Evolutionary conservation across 2,329 filamentous ascomycete genomes (phyloP).

Genomic region (Colletotrichum sojae): DNA sequence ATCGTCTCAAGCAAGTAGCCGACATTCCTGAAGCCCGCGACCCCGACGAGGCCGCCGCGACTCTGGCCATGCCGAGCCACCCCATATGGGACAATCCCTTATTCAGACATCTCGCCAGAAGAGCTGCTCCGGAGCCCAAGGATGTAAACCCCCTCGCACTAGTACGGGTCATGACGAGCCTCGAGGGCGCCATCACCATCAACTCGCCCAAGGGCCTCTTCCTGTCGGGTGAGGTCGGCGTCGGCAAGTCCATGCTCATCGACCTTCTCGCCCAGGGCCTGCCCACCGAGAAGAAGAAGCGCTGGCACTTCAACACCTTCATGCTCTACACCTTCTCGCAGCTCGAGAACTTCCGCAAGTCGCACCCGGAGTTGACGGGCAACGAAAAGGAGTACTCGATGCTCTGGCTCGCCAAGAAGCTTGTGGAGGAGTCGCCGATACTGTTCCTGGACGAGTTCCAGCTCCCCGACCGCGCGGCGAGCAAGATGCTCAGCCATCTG

Average conservation of each 20-base stretch:
- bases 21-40: slow-evolving; percentile 55
- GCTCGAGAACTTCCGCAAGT: slow-evolving; percentile 74
- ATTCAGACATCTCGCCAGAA: slow-evolving; percentile 70
- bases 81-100: slow-evolving; percentile 72
- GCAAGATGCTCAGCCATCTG: slow-evolving; percentile 84
- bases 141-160: slow-evolving; percentile 71
- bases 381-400: slow-evolving; percentile 73
- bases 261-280: slow-evolving; percentile 85
- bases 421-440: slow-evolving; percentile 81
- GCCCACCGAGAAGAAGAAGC: slow-evolving; percentile 78
- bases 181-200: slow-evolving; percentile 79
- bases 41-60: slow-evolving; percentile 48
- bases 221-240: slow-evolving; percentile 85
- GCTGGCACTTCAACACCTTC: slow-evolving; percentile 90
- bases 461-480: slow-evolving; percentile 82
- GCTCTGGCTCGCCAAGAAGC: slow-evolving; percentile 81
- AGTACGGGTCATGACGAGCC: slow-evolving; percentile 76
- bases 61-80: slow-evolving; percentile 66
- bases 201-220: slow-evolving; percentile 82
- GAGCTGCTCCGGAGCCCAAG: slow-evolving; percentile 64
- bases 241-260: slow-evolving; percentile 88
- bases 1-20: slow-evolving; percentile 74
- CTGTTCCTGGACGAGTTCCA: slow-evolving; percentile 89
- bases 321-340: slow-evolving; percentile 84
- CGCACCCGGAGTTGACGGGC: slow-evolving; percentile 43